Percentiles rank a stretch among this genome's conserved stretches.
These are phyloP conservation scores for Phytophthora nicotianae DNA, from an alignment of 352 stramenopile species.

Conservation along the genomic window DNA sequence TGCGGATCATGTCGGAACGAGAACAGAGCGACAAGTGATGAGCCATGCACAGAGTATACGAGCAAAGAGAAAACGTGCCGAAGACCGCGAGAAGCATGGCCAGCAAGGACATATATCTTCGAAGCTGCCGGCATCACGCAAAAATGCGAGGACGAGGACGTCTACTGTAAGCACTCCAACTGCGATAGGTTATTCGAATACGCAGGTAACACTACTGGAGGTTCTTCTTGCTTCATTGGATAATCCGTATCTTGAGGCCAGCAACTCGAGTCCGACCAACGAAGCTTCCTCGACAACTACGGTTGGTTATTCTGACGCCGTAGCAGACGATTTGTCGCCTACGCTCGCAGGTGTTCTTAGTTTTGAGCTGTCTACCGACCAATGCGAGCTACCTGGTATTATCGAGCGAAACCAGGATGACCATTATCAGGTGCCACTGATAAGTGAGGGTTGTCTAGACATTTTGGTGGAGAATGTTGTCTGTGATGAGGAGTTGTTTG, in stretches of 20 bases:
- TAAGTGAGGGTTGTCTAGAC: slow-evolving; percentile 1
- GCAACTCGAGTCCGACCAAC: background rate
- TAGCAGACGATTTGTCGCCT: background rate
- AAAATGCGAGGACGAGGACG: slow-evolving; percentile 7
- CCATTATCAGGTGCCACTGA: background rate
- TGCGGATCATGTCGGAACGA: slow-evolving; percentile 20
- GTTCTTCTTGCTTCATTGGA: slow-evolving; percentile 13
- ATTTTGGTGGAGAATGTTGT: slow-evolving; percentile 5
- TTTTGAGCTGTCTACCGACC: background rate
- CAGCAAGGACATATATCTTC: background rate
- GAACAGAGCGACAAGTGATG: slow-evolving; percentile 23
- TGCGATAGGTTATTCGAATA: background rate
- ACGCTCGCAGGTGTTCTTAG: slow-evolving; percentile 4
- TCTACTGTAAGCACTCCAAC: background rate
- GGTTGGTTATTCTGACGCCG: background rate
- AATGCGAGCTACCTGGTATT: too few relatives aligned
- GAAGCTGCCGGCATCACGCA: background rate
- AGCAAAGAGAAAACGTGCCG: slow-evolving; percentile 15
- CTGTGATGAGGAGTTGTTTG: slow-evolving; percentile 13
- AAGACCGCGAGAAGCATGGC: slow-evolving; percentile 6
- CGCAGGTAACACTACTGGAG: slow-evolving; percentile 2
- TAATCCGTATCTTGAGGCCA: background rate
- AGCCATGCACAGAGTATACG: slow-evolving; percentile 30
- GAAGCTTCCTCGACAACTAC: background rate
- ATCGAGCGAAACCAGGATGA: background rate